Percentiles rank a stretch among this genome's conserved stretches.
Evolutionary conservation across 257 asterid species (phyloP).

Genomic region (Marsdenia floribunda): DNA sequence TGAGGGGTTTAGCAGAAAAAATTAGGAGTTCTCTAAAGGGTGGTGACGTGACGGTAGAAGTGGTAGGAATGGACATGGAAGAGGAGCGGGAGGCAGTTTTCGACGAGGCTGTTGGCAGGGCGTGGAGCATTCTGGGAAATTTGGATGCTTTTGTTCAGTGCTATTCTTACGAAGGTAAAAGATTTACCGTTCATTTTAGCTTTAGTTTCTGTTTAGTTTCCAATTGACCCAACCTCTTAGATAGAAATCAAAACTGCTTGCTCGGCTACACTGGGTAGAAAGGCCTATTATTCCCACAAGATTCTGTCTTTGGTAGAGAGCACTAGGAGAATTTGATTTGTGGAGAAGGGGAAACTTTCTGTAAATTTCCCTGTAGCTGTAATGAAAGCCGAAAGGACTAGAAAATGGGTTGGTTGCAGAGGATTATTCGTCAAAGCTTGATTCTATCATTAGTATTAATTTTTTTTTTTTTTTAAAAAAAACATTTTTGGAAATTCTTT

Average conservation of each 20-base stretch:
- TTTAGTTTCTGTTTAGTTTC: background rate
- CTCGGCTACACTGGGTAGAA: background rate
- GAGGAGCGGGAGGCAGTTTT: constrained; percentile 52
- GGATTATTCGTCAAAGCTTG: background rate
- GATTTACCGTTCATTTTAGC: background rate
- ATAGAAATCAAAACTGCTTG: background rate
- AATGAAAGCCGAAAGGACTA: background rate
- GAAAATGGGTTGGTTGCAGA: background rate
- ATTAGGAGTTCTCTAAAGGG: constrained; percentile 43
- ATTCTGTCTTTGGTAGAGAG: background rate
- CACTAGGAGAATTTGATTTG: no score
- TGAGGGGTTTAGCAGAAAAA: constrained; percentile 49
- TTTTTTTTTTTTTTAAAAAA: background rate
- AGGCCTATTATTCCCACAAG: background rate
- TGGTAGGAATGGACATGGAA: constrained; percentile 70
- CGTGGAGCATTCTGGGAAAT: constrained; percentile 43
- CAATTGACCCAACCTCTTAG: background rate
- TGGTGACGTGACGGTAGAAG: constrained; percentile 36
- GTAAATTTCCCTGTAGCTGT: background rate
- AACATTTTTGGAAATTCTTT: no score
- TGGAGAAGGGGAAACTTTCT: background rate
- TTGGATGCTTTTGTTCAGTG: constrained; percentile 80
- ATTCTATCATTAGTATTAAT: no score
- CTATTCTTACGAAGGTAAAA: constrained; percentile 74
- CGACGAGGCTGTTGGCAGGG: constrained; percentile 61